These are phyloP conservation scores for Iberis amara DNA, from an alignment of 441 rosid species.

Conservation along the genomic window DNA sequence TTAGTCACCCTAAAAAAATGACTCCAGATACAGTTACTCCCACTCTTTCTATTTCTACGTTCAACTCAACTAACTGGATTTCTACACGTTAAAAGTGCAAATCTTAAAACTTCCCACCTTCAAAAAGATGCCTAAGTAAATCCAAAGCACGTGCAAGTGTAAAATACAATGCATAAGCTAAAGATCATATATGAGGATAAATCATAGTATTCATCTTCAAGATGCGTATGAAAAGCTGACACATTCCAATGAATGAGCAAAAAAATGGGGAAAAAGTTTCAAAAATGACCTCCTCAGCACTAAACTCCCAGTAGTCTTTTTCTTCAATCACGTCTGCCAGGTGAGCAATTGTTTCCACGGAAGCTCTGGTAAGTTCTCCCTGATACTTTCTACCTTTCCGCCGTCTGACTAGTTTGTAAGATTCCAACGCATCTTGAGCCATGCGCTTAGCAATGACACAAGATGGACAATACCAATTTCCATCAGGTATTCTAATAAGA, in stretches of 20 bases:
- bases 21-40: neutral
- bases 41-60: neutral
- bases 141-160: constrained; percentile 17
- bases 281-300: constrained; percentile 68
- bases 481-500: constrained; percentile 88
- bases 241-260: constrained; percentile 6
- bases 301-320: constrained; percentile 83
- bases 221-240: constrained; percentile 14
- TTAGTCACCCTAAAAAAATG: neutral
- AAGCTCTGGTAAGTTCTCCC: constrained; percentile 64
- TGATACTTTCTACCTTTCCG: constrained; percentile 51
- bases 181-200: constrained; percentile 13
- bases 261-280: constrained; percentile 11
- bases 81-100: neutral
- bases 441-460: constrained; percentile 55
- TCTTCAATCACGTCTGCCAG: constrained; percentile 64
- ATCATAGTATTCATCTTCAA: constrained; percentile 12
- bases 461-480: constrained; percentile 98
- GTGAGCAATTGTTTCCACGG: constrained; percentile 54
- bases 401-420: constrained; percentile 38
- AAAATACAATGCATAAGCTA: constrained; percentile 21
- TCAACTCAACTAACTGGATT: constrained; percentile 7
- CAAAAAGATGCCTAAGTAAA: constrained; percentile 5
- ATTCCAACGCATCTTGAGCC: constrained; percentile 47
- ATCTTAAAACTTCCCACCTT: constrained; percentile 17